Percentiles rank a stretch among this genome's conserved stretches.
Evolutionary conservation across 331 rosid genomes (phyloP).

Genomic region (Prunus yedoensis): DNA sequence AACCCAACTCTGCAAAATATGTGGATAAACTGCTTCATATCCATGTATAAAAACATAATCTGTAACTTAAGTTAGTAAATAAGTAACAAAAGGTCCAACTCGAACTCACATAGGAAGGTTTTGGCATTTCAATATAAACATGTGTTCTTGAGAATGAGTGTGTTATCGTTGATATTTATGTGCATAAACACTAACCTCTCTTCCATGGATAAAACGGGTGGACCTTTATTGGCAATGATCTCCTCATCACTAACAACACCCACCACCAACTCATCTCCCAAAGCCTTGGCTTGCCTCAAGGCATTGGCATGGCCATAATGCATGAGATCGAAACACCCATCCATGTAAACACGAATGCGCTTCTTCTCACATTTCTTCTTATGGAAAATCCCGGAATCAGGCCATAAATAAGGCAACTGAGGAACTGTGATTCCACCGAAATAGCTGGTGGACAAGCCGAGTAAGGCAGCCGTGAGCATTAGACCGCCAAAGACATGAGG

Average conservation of each 20-base stretch:
- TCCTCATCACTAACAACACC: conserved; percentile 95
- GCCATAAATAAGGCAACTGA: conserved; percentile 60
- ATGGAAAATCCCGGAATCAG: conserved; percentile 65
- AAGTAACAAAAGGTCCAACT: background rate
- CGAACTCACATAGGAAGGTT: background rate
- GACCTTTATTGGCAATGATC: conserved; percentile 86
- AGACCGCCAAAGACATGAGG: conserved; percentile 89
- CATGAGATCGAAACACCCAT: conserved; percentile 99
- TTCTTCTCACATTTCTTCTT: conserved; percentile 69
- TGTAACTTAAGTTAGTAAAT: background rate
- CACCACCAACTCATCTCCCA: conserved; percentile 93
- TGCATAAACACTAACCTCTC: conserved; percentile 69
- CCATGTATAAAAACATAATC: background rate
- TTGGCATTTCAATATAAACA: background rate
- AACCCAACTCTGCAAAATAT: background rate
- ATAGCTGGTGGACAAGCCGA: conserved; percentile 86
- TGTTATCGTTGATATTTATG: background rate
- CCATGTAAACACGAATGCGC: conserved; percentile 94
- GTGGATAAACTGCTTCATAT: background rate
- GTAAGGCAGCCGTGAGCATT: conserved; percentile 96
- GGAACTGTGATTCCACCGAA: conserved; percentile 85
- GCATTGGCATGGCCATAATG: conserved; percentile 99
- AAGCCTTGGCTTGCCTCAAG: conserved; percentile 92
- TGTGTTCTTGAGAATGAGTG: background rate
- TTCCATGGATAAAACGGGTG: conserved; percentile 88